Conservation (phyloP, 768 basidiomycete species). For the Cystofilobasidium ferigula region DNA sequence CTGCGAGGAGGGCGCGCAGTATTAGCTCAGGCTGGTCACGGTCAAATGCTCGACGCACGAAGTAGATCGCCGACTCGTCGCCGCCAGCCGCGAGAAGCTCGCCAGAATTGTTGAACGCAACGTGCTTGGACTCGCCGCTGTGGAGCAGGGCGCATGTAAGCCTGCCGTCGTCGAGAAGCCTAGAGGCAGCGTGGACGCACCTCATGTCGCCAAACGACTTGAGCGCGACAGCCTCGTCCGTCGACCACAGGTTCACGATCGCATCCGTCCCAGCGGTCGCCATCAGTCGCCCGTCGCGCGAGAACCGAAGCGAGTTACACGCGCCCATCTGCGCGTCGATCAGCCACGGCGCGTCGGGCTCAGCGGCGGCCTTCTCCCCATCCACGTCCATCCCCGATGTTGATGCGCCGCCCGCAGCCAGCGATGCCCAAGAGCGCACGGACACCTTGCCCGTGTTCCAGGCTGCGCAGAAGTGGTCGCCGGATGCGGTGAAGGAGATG, state of each 20-base stretch:
- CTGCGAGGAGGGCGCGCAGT: not conserved
- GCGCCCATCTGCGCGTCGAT: conserved; percentile 1
- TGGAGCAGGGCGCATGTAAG: not conserved
- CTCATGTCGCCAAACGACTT: conserved; percentile 18
- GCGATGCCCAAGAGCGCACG: conserved; percentile 13
- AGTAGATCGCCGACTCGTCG: conserved; percentile 12
- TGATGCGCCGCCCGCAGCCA: not conserved
- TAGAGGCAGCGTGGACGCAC: not conserved
- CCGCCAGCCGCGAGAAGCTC: conserved; percentile 19
- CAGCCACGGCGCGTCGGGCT: not conserved
- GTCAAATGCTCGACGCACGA: conserved; percentile 3
- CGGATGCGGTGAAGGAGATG: conserved; percentile 18
- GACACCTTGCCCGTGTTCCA: conserved; percentile 1
- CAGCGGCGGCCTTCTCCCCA: not conserved
- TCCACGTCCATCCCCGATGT: not conserved
- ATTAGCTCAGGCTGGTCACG: not conserved
- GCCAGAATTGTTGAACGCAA: conserved; percentile 14
- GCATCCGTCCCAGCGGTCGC: conserved; percentile 16
- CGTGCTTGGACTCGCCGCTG: conserved; percentile 14
- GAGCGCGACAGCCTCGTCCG: conserved; percentile 12
- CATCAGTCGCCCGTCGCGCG: not conserved
- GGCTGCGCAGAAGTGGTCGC: conserved; percentile 8
- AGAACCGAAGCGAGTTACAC: not conserved
- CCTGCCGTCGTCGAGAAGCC: too few species aligned
- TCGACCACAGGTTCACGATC: conserved; percentile 19